Evolutionary conservation across 1,284 basidiomycete species (phyloP).

Genomic region (Irpex lacteus): DNA sequence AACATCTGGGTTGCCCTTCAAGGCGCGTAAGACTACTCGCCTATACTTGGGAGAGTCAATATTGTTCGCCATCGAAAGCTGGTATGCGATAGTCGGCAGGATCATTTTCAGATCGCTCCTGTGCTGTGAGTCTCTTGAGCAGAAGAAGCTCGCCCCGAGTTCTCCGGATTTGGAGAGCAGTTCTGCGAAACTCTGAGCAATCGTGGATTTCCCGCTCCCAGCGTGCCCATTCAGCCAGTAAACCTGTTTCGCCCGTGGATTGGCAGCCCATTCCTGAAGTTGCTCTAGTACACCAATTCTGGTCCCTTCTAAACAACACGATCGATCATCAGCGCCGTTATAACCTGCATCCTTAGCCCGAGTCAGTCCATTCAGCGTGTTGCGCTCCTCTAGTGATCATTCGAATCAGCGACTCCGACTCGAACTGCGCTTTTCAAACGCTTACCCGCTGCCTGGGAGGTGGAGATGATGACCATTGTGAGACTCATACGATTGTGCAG

Average conservation of each 20-base stretch:
- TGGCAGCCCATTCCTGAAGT: neutral
- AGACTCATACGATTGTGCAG: neutral
- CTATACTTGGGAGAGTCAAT: neutral
- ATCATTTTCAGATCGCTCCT: constrained; percentile 18
- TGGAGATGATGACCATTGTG: neutral
- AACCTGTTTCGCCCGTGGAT: neutral
- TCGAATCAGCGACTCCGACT: neutral
- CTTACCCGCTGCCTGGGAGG: neutral
- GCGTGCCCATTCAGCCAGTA: constrained; percentile 17
- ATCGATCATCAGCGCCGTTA: neutral
- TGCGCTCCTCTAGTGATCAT: neutral
- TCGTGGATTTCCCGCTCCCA: constrained; percentile 18
- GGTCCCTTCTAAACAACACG: neutral
- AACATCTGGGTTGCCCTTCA: neutral
- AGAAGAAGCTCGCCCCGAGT: constrained; percentile 28
- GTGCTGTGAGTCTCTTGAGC: constrained; percentile 15
- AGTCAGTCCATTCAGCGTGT: neutral
- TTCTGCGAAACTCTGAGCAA: constrained; percentile 12
- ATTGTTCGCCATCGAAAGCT: constrained; percentile 16
- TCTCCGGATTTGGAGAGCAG: neutral
- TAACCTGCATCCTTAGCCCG: neutral
- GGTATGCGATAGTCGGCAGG: constrained; percentile 26
- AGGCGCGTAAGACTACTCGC: constrained; percentile 1
- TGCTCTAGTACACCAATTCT: neutral
- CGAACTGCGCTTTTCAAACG: neutral